Percentiles rank a stretch among this genome's conserved stretches.
Evolutionary conservation across 768 basidiomycete genomes (phyloP).

Genomic region (Suillus paluster): DNA sequence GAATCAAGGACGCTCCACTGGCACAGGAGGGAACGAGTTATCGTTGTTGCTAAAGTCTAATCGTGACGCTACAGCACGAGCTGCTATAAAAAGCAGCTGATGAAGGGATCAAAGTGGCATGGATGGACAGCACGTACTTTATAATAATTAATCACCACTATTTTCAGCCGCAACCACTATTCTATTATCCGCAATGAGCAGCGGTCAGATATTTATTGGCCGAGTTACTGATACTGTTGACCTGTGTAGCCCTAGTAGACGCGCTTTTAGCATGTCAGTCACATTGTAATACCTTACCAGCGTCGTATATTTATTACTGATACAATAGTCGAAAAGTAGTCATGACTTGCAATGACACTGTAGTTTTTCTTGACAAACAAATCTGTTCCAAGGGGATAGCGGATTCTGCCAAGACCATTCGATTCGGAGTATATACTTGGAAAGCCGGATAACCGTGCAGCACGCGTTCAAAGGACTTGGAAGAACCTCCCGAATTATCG

Average conservation of each 20-base stretch:
- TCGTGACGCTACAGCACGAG: constrained; percentile 81
- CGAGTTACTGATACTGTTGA: constrained; percentile 7
- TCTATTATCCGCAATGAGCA: constrained; percentile 13
- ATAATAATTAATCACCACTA: constrained; percentile 18
- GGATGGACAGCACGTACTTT: neutral
- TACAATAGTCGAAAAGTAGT: neutral
- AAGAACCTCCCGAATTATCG: too few species aligned
- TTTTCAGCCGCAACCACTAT: neutral
- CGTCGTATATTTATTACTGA: constrained; percentile 2
- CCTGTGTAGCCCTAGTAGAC: constrained; percentile 31
- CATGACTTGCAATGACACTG: neutral
- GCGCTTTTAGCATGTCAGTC: constrained; percentile 19
- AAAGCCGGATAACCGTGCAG: constrained; percentile 1
- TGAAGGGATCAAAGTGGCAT: constrained; percentile 11
- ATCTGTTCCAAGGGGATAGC: neutral
- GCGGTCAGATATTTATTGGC: constrained; percentile 29
- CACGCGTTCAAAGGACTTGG: neutral
- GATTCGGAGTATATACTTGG: neutral
- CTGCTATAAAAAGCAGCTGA: constrained; percentile 53
- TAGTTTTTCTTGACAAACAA: constrained; percentile 2
- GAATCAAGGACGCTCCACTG: constrained; percentile 61
- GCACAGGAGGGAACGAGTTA: constrained; percentile 90
- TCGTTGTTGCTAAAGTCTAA: constrained; percentile 85
- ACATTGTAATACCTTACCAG: constrained; percentile 19
- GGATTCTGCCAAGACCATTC: neutral